A percentile compares a stretch with the other conserved stretches of the same genome.
These are phyloP conservation scores for Suhomyces maxii DNA, from an alignment of 1,139 yeast species.

Conservation along the genomic window DNA sequence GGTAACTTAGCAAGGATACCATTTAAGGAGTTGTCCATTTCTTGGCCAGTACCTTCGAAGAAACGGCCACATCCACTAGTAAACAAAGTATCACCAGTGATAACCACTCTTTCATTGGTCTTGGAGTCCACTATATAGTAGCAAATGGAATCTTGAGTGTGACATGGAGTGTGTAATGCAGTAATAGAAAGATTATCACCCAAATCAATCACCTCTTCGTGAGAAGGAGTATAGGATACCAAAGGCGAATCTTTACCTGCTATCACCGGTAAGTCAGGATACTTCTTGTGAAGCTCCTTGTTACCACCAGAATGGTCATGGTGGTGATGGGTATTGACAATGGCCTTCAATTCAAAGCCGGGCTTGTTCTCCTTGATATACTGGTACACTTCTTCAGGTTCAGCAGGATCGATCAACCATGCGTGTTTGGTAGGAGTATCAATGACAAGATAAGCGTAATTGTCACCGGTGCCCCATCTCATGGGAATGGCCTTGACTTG, in stretches of 20 bases:
- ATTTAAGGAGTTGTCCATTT: slow-evolving; percentile 76
- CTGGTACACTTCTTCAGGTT: slow-evolving; percentile 55
- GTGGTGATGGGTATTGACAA: slow-evolving; percentile 95
- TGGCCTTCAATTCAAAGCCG: slow-evolving; percentile 55
- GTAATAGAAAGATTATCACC: slow-evolving; percentile 68
- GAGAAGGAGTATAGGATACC: slow-evolving; percentile 67
- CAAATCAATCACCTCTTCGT: slow-evolving; percentile 58
- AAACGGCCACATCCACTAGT: slow-evolving; percentile 96
- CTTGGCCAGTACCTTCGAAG: slow-evolving; percentile 83
- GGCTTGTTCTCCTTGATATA: slow-evolving; percentile 28
- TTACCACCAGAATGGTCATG: slow-evolving; percentile 95
- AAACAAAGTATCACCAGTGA: slow-evolving; percentile 95
- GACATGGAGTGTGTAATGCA: slow-evolving; percentile 96
- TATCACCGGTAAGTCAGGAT: slow-evolving; percentile 66
- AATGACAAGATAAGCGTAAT: slow-evolving; percentile 77
- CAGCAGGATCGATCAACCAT: slow-evolving; percentile 93
- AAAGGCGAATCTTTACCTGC: slow-evolving; percentile 81
- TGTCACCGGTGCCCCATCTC: slow-evolving; percentile 96
- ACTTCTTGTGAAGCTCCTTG: slow-evolving; percentile 38
- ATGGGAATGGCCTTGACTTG: slow-evolving; percentile 79
- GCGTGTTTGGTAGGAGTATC: slow-evolving; percentile 69
- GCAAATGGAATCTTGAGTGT: slow-evolving; percentile 93
- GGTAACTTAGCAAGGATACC: slow-evolving; percentile 61
- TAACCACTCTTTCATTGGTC: slow-evolving; percentile 69
- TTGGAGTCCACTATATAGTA: slow-evolving; percentile 66